Evolutionary conservation across 2,329 filamentous ascomycete species (phyloP), one percentile per base, ranked within the genome.

Genomic region (Cladosporium sp.): DNA sequence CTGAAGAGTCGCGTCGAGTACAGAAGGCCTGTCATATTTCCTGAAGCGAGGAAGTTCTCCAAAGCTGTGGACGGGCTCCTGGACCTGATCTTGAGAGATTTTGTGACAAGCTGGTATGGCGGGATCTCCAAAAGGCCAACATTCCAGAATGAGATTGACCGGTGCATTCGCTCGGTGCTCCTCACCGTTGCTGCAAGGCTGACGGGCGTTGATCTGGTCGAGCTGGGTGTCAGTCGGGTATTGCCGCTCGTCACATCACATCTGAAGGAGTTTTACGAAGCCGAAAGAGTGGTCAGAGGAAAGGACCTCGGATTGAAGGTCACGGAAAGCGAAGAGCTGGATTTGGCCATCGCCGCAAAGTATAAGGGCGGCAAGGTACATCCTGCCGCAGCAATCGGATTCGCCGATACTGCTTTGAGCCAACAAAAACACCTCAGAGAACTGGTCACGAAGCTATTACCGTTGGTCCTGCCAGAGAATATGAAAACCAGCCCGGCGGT

Each of bases 291-390:
- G 10, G 91, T 99, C 12, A 87, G 94, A 63, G 96, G 96, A 14
- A 91, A 89, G 76, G 92, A 96, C 78, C 82, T 98, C 65, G 95
- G 93, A 72, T 88, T 92, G 62, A 93, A 90, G 69, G 89, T 99
- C 64, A 98, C 96, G 2, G 95, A 99, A 79, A 96, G 93, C 0
- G 94, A 97, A 75, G 95, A 99, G 83, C 82, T 99, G 72, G 93
- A 98, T 77, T 83, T 96, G 70, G 95, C 95, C 1, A 96, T 99
- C 78, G 95, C 95, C n/a, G 89, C 87, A 49, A 97, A 96, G 78
- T 99, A 95, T 78, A 89, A 86, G 64, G 90, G 96, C 76, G 94
- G 94, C 29, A 92, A 90, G 69, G 82, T 99, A 66, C 96, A 99
- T 75, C 85, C 91, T 5, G 95, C 95, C 5, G 93, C 91, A 5